Base-by-base conservation (phyloP, 1,284 basidiomycete genomes). In the Rhodofomes roseus region DNA sequence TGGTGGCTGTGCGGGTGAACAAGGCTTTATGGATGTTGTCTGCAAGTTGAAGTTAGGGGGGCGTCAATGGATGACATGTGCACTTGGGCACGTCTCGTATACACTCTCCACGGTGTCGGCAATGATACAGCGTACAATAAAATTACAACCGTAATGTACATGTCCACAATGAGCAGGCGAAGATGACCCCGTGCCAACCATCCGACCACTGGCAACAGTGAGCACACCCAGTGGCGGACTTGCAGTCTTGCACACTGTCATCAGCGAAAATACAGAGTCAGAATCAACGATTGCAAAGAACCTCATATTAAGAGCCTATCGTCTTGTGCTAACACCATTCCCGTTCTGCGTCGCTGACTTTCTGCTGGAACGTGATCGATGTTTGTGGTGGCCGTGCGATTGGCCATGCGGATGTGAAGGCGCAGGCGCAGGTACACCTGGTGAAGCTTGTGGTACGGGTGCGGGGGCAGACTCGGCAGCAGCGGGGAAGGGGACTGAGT, bases 401-500 rank as follows among this genome's bases (percentile, higher is more conserved):
- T 29, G 46, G 25, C 25, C 14, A 27, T 48, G 53, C 11, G 37
- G 36, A 20, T 43, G 54, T 23, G 31, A 34, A 11, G 31, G 31
- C 5, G 54, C n/a, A 14, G 40, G 25, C 14, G 39, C 23, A n/a
- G 55, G 20, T 37, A 29, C 20, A 7, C 60, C 22, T 39, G 60
- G 39, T 53, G 57, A 55, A 25, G 58, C 23, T 52, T 64, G 55
- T 25, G 59, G 29, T 22, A 27, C 43, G 2, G 29, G 60, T 22
- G 58, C 54, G 11, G 56, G 55, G 7, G 62, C 48, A 20, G 50
- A 20, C n/a, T 60, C 60, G 2, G 53, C 60, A 2, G 53, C 59
- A 1, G 63, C 41, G 5, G 63, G 63, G 25, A 65, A 62, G 20
- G 65, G 62, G 23, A 68, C 65, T 39, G 62, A 62, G 48, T 65